Evolutionary conservation across 2,329 filamentous ascomycete genomes (phyloP).

Genomic region (Neofusicoccum sp.): DNA sequence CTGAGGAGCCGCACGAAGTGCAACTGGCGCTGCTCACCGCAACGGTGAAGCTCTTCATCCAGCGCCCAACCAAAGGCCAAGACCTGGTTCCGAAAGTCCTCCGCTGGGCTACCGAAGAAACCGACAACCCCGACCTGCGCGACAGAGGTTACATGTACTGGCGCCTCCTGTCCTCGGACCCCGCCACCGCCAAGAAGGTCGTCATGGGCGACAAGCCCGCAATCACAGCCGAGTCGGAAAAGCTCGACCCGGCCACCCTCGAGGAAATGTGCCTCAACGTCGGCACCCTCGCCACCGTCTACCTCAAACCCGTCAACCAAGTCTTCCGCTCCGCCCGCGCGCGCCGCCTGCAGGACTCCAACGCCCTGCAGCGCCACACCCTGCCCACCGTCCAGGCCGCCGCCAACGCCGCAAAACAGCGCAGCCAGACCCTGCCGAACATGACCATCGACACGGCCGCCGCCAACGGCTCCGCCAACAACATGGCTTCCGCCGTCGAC

Average conservation of each 20-base stretch:
- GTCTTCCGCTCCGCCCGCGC: slow-evolving; percentile 90
- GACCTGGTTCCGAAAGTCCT: slow-evolving; percentile 90
- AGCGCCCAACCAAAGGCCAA: slow-evolving; percentile 90
- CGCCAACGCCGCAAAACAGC: slow-evolving; percentile 32
- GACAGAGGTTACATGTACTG: slow-evolving; percentile 99
- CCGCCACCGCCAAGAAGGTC: slow-evolving; percentile 77
- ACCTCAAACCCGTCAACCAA: slow-evolving; percentile 94
- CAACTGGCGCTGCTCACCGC: slow-evolving; percentile 92
- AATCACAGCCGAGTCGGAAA: slow-evolving; percentile 94
- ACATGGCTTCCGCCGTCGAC: slow-evolving; percentile 69
- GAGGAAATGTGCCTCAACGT: slow-evolving; percentile 98
- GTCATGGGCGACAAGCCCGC: slow-evolving; percentile 98
- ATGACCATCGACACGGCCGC: slow-evolving; percentile 25
- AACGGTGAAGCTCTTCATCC: slow-evolving; percentile 97
- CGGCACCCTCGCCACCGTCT: slow-evolving; percentile 92
- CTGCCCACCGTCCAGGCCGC: slow-evolving; percentile 57
- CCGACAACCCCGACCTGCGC: slow-evolving; percentile 95
- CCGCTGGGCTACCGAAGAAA: slow-evolving; percentile 98
- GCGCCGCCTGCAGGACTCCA: slow-evolving; percentile 74
- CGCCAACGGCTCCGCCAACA: slow-evolving; percentile 30
- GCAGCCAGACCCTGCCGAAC: slow-evolving; percentile 21
- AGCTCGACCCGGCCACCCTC: slow-evolving; percentile 82
- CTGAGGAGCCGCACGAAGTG: slow-evolving; percentile 92
- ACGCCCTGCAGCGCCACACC: slow-evolving; percentile 75
- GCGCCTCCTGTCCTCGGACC: slow-evolving; percentile 90